Evolutionary conservation across 108 stramenopile species (phyloP), one percentile per base, ranked within the genome.

Genomic region (Schizochytrium sp.): DNA sequence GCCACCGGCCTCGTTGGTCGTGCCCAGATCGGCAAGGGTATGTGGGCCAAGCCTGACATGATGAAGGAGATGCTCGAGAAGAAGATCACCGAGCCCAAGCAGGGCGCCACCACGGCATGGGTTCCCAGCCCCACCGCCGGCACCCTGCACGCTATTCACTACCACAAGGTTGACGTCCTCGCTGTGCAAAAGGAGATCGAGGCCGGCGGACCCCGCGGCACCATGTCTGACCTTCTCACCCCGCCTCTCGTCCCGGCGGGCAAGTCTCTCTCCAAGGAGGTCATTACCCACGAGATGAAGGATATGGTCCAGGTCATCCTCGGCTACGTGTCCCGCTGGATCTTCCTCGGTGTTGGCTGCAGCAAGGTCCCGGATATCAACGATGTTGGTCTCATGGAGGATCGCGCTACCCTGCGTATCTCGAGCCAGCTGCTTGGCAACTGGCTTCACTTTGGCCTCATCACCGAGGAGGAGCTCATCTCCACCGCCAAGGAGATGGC

Each of bases 1-100:
- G 88, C 51, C 43, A 63, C 44, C 12, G 87, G 87, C n/a, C 69
- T 90, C 69, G 43, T 34, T 41, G 87, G 87, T 45, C 44, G 21
- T 23, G 90, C 60, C n/a, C 90, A 90, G 87, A 90, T 90, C 72
- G 90, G 90, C 44, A 90, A 90, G 87, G 90, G 90, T 5, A 90
- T 90, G 90, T 90, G 90, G 90, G 90, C 90, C 10, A 72, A 71
- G 90, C 90, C 90, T 23, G 87, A 90, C 60, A 41, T 51, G 16
- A 87, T 90, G 87, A 55, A 53, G 60, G 87, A 57, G 29, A 88
- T 90, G 90, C 69, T 90, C 71, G 60, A 90, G 87, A 34, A 57
- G 87, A 90, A 90, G 53, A 88, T 60, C 60, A 72, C 60, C 29
- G 53, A 90, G 53, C 88, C 57, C 41, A 18, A 69, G 58, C 34